These are phyloP conservation scores for Hypomontagnella monticulosa DNA, from an alignment of 495 filamentous ascomycete genomes.

Conservation along the genomic window DNA sequence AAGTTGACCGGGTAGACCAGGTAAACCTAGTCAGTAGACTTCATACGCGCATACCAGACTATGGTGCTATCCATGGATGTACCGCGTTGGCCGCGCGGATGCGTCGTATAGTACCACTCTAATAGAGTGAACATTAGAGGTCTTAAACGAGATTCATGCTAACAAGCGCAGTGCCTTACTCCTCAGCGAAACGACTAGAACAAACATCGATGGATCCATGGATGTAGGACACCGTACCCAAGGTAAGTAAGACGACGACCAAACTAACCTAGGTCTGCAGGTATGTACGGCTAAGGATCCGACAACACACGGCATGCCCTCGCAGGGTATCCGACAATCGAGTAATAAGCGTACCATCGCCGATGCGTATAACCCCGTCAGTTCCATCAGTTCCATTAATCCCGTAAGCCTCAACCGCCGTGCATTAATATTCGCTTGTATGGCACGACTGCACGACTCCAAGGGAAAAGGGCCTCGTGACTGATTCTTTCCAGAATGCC, in stretches of 20 bases:
- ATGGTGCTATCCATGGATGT: no score
- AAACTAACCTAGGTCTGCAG: no score
- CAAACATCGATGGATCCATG: neutral
- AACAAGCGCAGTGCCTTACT: conserved; percentile 17
- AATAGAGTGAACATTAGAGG: neutral
- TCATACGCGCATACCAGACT: no score
- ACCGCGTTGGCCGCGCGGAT: conserved; percentile 12
- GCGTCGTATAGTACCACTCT: neutral
- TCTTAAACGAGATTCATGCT: conserved; percentile 1
- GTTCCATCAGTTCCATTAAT: no score
- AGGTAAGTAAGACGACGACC: no score
- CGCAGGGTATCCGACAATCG: conserved; percentile 44
- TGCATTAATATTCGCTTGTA: conserved; percentile 5
- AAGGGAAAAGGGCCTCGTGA: conserved; percentile 33
- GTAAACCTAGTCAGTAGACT: neutral
- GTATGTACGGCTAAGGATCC: conserved; percentile 14
- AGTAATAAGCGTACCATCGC: conserved; percentile 41
- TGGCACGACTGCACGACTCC: neutral
- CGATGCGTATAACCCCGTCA: conserved; percentile 23
- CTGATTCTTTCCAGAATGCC: conserved; percentile 1
- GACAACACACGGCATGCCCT: conserved; percentile 23
- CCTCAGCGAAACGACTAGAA: neutral
- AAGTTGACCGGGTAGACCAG: neutral
- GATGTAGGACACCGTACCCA: neutral
- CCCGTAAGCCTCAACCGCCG: conserved; percentile 18